phyloP scores from a whole-genome alignment of 2,329 filamentous ascomycete species.

The Pseudogymnoascus verrucosus region DNA sequence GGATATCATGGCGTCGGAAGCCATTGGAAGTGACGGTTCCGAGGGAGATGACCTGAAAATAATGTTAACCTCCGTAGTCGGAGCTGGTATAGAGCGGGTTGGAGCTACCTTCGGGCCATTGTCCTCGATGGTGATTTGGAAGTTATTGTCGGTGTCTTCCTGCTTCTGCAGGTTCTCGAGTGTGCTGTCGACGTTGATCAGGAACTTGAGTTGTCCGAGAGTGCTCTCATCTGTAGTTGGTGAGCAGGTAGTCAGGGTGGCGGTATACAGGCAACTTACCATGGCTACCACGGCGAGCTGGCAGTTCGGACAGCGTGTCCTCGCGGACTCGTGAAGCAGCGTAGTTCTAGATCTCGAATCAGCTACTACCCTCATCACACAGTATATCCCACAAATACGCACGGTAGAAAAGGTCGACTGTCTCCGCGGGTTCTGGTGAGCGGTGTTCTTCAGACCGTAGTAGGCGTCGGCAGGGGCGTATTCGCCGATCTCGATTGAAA shows the following conservation, averaged over 20 bases:
- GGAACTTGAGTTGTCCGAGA: constrained; percentile 65
- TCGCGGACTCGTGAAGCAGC: constrained; percentile 14
- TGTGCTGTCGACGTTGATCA: constrained; percentile 79
- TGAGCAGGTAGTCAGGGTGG: constrained; percentile 12
- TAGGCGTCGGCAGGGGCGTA: constrained; percentile 26
- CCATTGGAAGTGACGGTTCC: constrained; percentile 81
- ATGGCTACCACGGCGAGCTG: constrained; percentile 26
- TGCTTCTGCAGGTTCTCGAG: constrained; percentile 70
- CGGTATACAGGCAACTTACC: constrained; percentile 20
- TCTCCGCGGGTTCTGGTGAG: constrained; percentile 22
- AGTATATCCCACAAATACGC: constrained; percentile 5
- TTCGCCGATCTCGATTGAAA: constrained; percentile 24
- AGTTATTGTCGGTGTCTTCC: constrained; percentile 89
- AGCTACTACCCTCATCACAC: constrained; percentile 18
- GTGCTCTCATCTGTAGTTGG: constrained; percentile 59
- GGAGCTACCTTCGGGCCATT: constrained; percentile 70
- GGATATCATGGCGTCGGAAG: constrained; percentile 79
- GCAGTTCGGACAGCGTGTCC: constrained; percentile 11
- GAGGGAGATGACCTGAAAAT: constrained; percentile 61
- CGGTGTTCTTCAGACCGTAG: constrained; percentile 22
- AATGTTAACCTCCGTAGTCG: neutral
- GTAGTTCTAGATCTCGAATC: constrained; percentile 16
- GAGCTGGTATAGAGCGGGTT: neutral
- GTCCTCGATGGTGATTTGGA: constrained; percentile 97
- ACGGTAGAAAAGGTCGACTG: constrained; percentile 27